These are phyloP conservation scores for Cymbopogon flexuosus DNA, from an alignment of 202 grass and related monocot genomes.

Conservation along the genomic window DNA sequence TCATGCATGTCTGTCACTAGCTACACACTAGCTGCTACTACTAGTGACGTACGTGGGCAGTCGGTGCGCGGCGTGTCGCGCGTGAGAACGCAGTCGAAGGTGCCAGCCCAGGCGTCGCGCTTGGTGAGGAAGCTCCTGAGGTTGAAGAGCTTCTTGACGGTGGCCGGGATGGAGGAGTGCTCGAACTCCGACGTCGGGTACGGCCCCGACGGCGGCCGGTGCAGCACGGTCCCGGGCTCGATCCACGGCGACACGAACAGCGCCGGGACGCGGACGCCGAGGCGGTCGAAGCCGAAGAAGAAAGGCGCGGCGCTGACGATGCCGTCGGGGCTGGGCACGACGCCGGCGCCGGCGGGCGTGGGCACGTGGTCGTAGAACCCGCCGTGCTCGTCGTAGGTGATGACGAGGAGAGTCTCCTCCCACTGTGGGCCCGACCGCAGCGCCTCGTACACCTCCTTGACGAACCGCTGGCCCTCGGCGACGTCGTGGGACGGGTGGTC, in stretches of 20 bases:
- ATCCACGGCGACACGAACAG: slow-evolving; percentile 83
- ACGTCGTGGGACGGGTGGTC: slow-evolving; percentile 90
- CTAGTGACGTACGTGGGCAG: slow-evolving; percentile 34
- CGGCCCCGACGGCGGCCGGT: slow-evolving; percentile 43
- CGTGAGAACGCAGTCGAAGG: slow-evolving; percentile 62
- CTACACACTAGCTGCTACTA: too few relatives aligned
- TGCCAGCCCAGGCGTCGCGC: slow-evolving; percentile 77
- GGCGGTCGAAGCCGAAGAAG: slow-evolving; percentile 74
- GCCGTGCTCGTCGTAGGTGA: slow-evolving; percentile 88
- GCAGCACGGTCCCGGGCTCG: slow-evolving; percentile 62
- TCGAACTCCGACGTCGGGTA: slow-evolving; percentile 60
- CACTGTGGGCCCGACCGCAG: slow-evolving; percentile 63
- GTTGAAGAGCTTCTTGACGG: slow-evolving; percentile 80
- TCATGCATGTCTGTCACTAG: too few relatives aligned
- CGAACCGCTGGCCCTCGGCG: slow-evolving; percentile 58
- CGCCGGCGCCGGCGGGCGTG: slow-evolving; percentile 33
- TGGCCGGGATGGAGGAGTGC: slow-evolving; percentile 89
- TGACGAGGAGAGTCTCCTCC: slow-evolving; percentile 56
- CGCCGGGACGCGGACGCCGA: slow-evolving; percentile 77
- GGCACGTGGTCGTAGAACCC: slow-evolving; percentile 93
- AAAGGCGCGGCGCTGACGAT: slow-evolving; percentile 47
- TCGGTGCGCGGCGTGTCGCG: slow-evolving; percentile 58
- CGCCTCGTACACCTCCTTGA: slow-evolving; percentile 78
- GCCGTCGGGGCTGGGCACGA: slow-evolving; percentile 63
- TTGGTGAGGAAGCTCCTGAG: slow-evolving; percentile 60